Conservation (phyloP, 148 eudicot genomes). For the Fagopyrum tataricum region DNA sequence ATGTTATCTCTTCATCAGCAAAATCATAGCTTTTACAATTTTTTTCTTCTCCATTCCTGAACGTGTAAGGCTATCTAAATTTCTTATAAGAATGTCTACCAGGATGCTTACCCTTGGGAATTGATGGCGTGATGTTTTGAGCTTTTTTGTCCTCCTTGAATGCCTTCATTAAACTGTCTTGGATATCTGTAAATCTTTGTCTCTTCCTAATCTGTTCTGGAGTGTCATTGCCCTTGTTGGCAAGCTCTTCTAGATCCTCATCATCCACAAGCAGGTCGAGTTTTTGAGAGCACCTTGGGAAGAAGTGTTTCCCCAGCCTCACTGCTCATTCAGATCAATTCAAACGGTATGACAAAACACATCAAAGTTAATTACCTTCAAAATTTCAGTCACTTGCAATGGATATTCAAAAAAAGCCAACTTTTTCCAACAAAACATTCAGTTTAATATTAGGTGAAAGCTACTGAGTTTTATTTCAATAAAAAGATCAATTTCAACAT, state of each 20-base stretch:
- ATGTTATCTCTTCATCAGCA: too few species aligned
- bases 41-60: too few species aligned
- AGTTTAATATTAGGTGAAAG: background rate
- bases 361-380: too few species aligned
- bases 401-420: background rate
- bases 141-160: constrained; percentile 66
- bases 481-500: background rate
- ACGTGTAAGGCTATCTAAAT: background rate
- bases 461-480: background rate
- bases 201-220: constrained; percentile 59
- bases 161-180: constrained; percentile 55
- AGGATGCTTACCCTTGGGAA: constrained; percentile 30
- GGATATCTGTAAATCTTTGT: constrained; percentile 49
- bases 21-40: too few species aligned
- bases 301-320: constrained; percentile 83
- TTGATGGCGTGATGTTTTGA: constrained; percentile 55
- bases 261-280: constrained; percentile 69
- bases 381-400: background rate
- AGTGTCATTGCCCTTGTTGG: constrained; percentile 34
- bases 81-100: constrained; percentile 29
- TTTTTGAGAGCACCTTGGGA: constrained; percentile 81
- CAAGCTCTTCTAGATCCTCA: constrained; percentile 54
- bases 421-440: background rate
- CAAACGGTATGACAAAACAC: background rate
- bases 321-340: constrained; percentile 34